Percentiles rank a stretch among this genome's conserved stretches.
phyloP scores from a whole-genome alignment of 805 yeast species.

The Sungouiella blattae region DNA sequence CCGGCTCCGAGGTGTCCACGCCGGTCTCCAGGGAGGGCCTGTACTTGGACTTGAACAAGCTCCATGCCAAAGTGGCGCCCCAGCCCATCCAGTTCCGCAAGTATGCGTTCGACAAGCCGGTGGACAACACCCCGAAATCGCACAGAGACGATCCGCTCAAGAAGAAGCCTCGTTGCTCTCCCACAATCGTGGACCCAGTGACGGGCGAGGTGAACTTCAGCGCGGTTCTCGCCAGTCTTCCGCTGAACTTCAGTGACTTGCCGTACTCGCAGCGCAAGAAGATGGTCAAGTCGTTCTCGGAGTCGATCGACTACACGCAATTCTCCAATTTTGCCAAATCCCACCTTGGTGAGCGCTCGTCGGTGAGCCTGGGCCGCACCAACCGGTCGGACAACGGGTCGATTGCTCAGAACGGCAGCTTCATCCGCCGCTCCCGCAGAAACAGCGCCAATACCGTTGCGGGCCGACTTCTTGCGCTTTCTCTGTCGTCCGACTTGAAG shows the following conservation, averaged over 20 bases:
- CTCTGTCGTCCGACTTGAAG: conserved; percentile 34
- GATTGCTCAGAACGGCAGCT: conserved; percentile 22
- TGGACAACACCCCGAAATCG: conserved; percentile 4
- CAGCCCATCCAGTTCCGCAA: conserved; percentile 38
- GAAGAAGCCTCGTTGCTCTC: conserved; percentile 23
- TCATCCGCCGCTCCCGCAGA: conserved; percentile 27
- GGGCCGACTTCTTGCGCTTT: conserved; percentile 35
- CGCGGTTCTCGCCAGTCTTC: conserved; percentile 31
- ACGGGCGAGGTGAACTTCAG: conserved; percentile 38
- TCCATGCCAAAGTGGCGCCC: conserved; percentile 44
- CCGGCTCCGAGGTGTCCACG: conserved; percentile 7
- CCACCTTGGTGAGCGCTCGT: conserved; percentile 24
- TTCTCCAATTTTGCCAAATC: conserved; percentile 39
- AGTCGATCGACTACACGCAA: conserved; percentile 41
- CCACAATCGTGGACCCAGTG: conserved; percentile 15
- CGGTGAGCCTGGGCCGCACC: conserved; percentile 21
- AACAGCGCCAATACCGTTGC: conserved; percentile 38
- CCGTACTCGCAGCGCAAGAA: conserved; percentile 62
- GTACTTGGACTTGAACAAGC: conserved; percentile 37
- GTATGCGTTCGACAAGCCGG: conserved; percentile 5
- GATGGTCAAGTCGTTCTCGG: conserved; percentile 35
- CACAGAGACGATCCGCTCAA: conserved; percentile 13
- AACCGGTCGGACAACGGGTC: conserved; percentile 13
- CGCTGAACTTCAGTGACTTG: conserved; percentile 46
- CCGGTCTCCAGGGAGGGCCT: conserved; percentile 33